phyloP scores from a whole-genome alignment of 305 asterid genomes.

The Petunia hybrid region DNA sequence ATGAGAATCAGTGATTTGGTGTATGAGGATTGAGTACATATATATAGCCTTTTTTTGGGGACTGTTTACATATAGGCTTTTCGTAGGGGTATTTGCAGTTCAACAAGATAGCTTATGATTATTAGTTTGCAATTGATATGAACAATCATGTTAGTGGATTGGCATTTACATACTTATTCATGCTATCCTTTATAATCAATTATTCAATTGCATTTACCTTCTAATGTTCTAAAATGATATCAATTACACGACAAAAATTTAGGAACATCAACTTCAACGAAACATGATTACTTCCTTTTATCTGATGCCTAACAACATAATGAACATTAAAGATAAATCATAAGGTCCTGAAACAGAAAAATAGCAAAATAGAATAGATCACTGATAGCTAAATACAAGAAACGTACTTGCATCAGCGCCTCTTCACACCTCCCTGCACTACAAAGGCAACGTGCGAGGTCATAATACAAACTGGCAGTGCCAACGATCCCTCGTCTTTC shows the following conservation, averaged over 20 bases:
- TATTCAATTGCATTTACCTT: neutral
- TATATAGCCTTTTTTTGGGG: too few relatives aligned
- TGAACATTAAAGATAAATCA: slow-evolving; percentile 24
- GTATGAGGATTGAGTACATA: slow-evolving; percentile 2
- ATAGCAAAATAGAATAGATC: slow-evolving; percentile 20
- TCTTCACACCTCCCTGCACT: slow-evolving; percentile 88
- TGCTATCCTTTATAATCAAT: slow-evolving; percentile 11
- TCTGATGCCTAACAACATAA: slow-evolving; percentile 7
- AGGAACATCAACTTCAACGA: neutral
- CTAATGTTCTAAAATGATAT: neutral
- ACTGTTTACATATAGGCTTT: neutral
- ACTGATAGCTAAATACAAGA: slow-evolving; percentile 28
- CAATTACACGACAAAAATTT: neutral
- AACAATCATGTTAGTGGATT: slow-evolving; percentile 1
- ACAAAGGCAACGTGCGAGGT: slow-evolving; percentile 97
- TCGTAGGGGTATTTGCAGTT: neutral
- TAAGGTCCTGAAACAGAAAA: neutral
- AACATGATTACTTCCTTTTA: neutral
- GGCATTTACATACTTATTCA: neutral
- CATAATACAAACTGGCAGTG: slow-evolving; percentile 85
- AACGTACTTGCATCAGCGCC: slow-evolving; percentile 80
- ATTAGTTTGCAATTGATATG: slow-evolving; percentile 16
- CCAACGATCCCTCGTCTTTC: slow-evolving; percentile 94
- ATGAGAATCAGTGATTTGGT: neutral
- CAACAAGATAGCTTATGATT: slow-evolving; percentile 28